Conservation (phyloP, 306 rosid species). For the Datisca glomerata region DNA sequence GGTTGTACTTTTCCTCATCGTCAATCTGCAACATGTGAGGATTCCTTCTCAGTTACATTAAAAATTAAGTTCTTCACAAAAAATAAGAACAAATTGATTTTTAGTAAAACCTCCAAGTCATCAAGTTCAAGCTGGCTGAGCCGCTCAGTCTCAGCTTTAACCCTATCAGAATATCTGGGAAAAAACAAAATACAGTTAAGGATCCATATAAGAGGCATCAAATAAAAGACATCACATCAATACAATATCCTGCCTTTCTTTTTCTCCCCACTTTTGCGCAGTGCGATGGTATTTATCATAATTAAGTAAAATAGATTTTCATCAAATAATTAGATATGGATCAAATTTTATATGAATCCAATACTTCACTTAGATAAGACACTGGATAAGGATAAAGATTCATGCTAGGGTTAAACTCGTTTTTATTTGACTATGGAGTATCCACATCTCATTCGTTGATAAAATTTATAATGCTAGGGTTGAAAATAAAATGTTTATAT, state of each 20-base stretch:
- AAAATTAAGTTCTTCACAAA: not conserved
- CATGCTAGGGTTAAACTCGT: too few species aligned
- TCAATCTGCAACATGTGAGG: conserved; percentile 50
- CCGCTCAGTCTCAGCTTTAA: conserved; percentile 70
- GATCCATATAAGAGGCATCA: not conserved
- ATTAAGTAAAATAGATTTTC: too few species aligned
- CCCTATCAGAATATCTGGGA: conserved; percentile 76
- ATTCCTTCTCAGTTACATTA: not conserved
- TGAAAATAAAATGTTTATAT: too few species aligned
- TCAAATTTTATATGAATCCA: too few species aligned
- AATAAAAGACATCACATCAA: not conserved
- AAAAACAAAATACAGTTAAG: not conserved
- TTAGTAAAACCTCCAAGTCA: conserved; percentile 78
- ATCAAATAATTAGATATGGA: too few species aligned
- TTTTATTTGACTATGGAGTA: too few species aligned
- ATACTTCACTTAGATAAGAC: too few species aligned
- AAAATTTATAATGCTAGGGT: too few species aligned
- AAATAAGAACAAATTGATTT: too few species aligned
- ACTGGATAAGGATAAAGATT: too few species aligned
- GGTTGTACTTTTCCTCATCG: conserved; percentile 88
- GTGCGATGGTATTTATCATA: too few species aligned
- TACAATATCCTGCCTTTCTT: not conserved
- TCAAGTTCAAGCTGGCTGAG: conserved; percentile 53
- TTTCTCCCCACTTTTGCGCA: not conserved
- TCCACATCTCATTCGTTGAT: too few species aligned